A percentile compares a stretch with the other conserved stretches of the same genome.
Evolutionary conservation across 1,284 basidiomycete species (phyloP).

Genomic region (Golubevia sp.): DNA sequence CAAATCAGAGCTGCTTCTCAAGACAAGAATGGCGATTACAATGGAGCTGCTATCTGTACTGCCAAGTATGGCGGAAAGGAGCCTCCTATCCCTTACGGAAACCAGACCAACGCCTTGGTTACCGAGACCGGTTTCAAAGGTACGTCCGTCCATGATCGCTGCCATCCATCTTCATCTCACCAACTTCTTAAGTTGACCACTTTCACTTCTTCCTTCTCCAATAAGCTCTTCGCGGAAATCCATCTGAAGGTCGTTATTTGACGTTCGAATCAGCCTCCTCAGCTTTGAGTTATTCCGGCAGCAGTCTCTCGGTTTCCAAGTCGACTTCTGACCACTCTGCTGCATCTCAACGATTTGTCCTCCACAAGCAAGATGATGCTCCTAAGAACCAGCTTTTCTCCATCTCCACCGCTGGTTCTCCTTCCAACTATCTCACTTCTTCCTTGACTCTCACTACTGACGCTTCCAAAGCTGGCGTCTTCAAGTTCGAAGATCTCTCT

Average conservation of each 20-base stretch:
- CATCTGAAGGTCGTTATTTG: conserved; percentile 22
- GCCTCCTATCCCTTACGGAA: conserved; percentile 14
- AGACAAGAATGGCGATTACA: conserved; percentile 20
- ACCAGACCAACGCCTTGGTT: conserved; percentile 13
- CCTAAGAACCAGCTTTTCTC: conserved; percentile 12
- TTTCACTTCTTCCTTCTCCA: too few species aligned
- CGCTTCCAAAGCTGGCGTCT: conserved; percentile 8
- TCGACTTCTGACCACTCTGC: conserved; percentile 4
- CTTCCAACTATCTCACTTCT: conserved; percentile 9
- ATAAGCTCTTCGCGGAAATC: conserved; percentile 18
- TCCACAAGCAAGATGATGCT: conserved; percentile 9
- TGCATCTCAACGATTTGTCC: conserved; percentile 11
- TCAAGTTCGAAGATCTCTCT: conserved; percentile 10
- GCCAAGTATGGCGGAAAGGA: conserved; percentile 13
- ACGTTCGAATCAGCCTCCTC: conserved; percentile 10
- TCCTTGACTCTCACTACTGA: conserved; percentile 1
- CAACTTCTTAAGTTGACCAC: too few species aligned
- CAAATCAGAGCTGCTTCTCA: conserved; percentile 14
- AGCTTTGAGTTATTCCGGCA: conserved; percentile 6
- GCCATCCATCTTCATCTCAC: too few species aligned
- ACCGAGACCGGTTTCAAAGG: conserved; percentile 36
- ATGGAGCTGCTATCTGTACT: conserved; percentile 17
- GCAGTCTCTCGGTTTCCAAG: neutral
- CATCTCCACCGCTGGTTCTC: conserved; percentile 5
- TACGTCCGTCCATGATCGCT: too few species aligned